Conservation (phyloP, 768 basidiomycete species). For the Suillus fuscotomentosus region DNA sequence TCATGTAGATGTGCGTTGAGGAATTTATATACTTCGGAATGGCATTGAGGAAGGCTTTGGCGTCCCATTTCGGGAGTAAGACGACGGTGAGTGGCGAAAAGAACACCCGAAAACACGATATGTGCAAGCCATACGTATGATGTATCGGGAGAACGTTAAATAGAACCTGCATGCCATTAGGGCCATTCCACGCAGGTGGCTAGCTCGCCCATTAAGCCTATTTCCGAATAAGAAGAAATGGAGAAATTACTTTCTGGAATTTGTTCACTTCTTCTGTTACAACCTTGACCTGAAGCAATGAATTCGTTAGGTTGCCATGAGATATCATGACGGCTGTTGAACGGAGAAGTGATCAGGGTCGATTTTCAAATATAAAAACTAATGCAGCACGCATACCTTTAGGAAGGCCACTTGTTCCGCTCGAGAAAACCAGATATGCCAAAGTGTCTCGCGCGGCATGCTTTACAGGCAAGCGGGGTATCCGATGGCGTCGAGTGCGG, state of each 20-base stretch:
- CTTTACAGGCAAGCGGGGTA: slow-evolving; percentile 42
- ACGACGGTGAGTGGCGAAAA: slow-evolving; percentile 46
- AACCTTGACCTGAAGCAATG: slow-evolving; percentile 39
- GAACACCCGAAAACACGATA: slow-evolving; percentile 47
- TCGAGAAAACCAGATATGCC: slow-evolving; percentile 74
- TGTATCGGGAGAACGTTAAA: slow-evolving; percentile 68
- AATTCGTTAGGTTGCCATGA: slow-evolving; percentile 58
- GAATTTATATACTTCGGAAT: slow-evolving; percentile 55
- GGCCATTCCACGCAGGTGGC: slow-evolving; percentile 39
- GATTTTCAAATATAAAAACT: slow-evolving; percentile 6
- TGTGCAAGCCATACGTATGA: slow-evolving; percentile 64
- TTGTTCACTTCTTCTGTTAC: slow-evolving; percentile 28
- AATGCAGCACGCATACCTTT: slow-evolving; percentile 50
- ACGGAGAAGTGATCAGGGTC: not conserved
- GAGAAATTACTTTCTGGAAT: slow-evolving; percentile 38
- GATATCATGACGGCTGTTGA: slow-evolving; percentile 67
- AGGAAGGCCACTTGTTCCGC: slow-evolving; percentile 74
- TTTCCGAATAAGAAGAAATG: not conserved
- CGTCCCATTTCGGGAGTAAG: slow-evolving; percentile 61
- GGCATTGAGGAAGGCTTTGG: slow-evolving; percentile 44
- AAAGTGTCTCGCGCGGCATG: slow-evolving; percentile 51
- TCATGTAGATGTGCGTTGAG: not conserved
- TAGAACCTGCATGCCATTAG: slow-evolving; percentile 43
- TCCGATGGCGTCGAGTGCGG: slow-evolving; percentile 32
- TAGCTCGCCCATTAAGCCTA: slow-evolving; percentile 16